A percentile compares a stretch with the other conserved stretches of the same genome.
Conservation (phyloP, 306 rosid genomes). For the Dryas drummondii region DNA sequence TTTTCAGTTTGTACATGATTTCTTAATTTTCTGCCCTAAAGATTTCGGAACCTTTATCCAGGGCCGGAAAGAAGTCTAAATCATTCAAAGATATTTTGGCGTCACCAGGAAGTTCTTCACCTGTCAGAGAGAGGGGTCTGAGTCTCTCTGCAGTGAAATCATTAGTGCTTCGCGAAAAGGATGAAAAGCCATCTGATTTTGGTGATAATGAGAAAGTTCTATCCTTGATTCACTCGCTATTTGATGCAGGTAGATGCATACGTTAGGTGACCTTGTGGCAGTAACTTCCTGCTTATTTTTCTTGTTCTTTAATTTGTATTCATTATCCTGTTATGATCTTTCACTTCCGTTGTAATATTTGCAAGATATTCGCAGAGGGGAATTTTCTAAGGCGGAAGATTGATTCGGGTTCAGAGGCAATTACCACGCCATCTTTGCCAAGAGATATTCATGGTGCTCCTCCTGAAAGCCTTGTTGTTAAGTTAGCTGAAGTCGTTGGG, state of each 20-base stretch:
- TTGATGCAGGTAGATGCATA: constrained; percentile 75
- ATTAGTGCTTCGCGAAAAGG: constrained; percentile 82
- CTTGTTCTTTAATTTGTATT: constrained; percentile 14
- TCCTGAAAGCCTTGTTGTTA: constrained; percentile 80
- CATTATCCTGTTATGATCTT: constrained; percentile 56
- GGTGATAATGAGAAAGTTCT: constrained; percentile 59
- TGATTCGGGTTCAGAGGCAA: constrained; percentile 48
- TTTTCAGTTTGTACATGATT: constrained; percentile 17
- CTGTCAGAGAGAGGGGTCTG: constrained; percentile 70
- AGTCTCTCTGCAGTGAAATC: constrained; percentile 82
- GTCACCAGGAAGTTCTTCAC: constrained; percentile 64
- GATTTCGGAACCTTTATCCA: constrained; percentile 37
- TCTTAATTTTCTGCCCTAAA: constrained; percentile 19
- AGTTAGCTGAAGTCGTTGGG: constrained; percentile 88
- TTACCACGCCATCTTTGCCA: constrained; percentile 51
- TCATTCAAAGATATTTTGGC: constrained; percentile 74
- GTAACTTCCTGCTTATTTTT: constrained; percentile 17
- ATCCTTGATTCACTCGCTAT: constrained; percentile 60
- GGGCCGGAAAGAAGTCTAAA: constrained; percentile 79
- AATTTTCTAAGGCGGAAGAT: constrained; percentile 74
- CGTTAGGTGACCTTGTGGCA: constrained; percentile 33
- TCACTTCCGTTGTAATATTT: constrained; percentile 76
- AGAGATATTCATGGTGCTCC: constrained; percentile 97
- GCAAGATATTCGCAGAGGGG: constrained; percentile 93
- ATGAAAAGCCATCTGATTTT: constrained; percentile 64